Base-by-base conservation (phyloP, 208 protist genomes). In the Crithidia thermophila region DNA sequence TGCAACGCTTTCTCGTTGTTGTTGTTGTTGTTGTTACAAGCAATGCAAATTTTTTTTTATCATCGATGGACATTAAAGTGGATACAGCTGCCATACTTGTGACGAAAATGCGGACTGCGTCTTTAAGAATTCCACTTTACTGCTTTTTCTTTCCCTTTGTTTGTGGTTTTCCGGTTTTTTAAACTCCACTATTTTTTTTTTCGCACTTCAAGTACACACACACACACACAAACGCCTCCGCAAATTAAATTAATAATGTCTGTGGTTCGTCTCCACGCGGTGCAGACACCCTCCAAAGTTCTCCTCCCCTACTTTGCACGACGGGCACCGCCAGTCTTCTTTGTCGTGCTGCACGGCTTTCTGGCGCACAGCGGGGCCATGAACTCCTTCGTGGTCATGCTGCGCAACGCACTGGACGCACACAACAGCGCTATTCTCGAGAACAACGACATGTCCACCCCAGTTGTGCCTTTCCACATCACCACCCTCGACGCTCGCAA, bases 291-390 rank as follows among this genome's bases (percentile, higher is more conserved):
- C 0, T 7, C 67, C 1, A 73, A 73, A 50, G 57, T 73, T 31
- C n/a, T 59, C 6, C 58, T 73, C 25, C 57, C 67, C 13, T 4
- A 23, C 40, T 58, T 42, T 37, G 67, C 47, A 7, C 39, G 8
- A 9, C 36, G 37, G 0, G 57, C 58, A 18, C n/a, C 57, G 8
- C 74, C 76, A 2, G 42, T 90, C 37, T 73, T 68, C 30, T 69
- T 90, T 27, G 61, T 90, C 8, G 56, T 82, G 18, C 67, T 90
- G 10, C 84, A 90, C 50, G 84, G 84, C n/a, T 85, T 90, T 33
- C 71, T 90, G 16, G 74, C 75, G 10, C 78, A 90, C 67, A 79
- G 84, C 43, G 72, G 65, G 40, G 63, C 71, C 16, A 57, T 90
- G 62, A 71, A 83, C 46, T 77, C 77, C 8, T 75, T 87, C n/a